Evolutionary conservation across 805 yeast species (phyloP).

Genomic region (Diddensiella santjacobensis): DNA sequence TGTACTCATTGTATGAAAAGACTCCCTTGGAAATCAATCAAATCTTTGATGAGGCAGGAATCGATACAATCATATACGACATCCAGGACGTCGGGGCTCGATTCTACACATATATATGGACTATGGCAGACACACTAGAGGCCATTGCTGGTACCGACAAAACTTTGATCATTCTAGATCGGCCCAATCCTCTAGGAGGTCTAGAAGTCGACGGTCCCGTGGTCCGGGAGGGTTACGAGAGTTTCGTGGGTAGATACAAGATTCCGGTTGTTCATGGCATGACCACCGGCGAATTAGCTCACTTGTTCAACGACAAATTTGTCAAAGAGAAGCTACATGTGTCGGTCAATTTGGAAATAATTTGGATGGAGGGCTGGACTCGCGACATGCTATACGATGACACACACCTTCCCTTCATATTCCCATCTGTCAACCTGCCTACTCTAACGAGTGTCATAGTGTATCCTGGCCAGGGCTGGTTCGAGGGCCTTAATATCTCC

Average conservation of each 20-base stretch:
- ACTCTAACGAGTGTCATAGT: conserved; percentile 12
- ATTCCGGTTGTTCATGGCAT: conserved; percentile 14
- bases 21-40: conserved; percentile 10
- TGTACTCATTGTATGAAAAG: conserved; percentile 10
- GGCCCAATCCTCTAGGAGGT: conserved; percentile 16
- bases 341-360: conserved; percentile 5
- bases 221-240: conserved; percentile 8
- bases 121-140: conserved; percentile 13
- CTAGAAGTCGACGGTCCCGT: conserved; percentile 14
- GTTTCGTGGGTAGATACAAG: conserved; percentile 14
- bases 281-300: conserved; percentile 14
- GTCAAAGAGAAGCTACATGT: conserved; percentile 6
- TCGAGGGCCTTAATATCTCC: conserved; percentile 12
- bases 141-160: conserved; percentile 15
- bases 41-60: conserved; percentile 10
- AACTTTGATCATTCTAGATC: conserved; percentile 9
- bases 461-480: conserved; percentile 14
- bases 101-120: conserved; percentile 16
- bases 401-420: conserved; percentile 11
- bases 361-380: conserved; percentile 16
- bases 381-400: conserved; percentile 14
- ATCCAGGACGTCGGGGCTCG: conserved; percentile 15
- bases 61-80: conserved; percentile 11
- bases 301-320: conserved; percentile 11
- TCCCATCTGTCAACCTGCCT: conserved; percentile 14